Evolutionary conservation across 2,329 filamentous ascomycete genomes (phyloP), one percentile per base, ranked within the genome.

Genomic region (Cryphonectria naterciae): DNA sequence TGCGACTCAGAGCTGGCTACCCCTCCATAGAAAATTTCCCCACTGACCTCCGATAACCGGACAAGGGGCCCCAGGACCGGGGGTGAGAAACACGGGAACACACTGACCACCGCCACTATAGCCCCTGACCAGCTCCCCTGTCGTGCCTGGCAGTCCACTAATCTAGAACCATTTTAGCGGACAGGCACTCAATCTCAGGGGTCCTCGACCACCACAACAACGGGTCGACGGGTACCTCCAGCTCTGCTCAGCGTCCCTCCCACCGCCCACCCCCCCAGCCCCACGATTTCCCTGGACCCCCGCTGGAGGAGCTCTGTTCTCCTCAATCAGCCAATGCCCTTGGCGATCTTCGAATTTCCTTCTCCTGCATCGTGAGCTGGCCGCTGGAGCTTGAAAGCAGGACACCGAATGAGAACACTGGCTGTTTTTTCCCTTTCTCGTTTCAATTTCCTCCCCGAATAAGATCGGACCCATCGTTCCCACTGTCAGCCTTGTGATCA

Each of bases 221-320:
- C 41, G 4, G 15, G 15, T 6, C 41, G 5, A 39, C 37, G 37
- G 37, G 46, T 49, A 49, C 7, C 43, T 49, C 7, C 19, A 2
- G 17, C 17, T 7, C 28, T 19, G 43, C 17, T 46, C 43, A 46
- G 17, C 5, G 43, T 49, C 43, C 43, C 43, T 49, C 19, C 43
- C 19, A 49, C 8, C 22, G 22, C 65, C 11, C 32, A 35, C n/a
- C 52, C 43, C 54, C 69, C 72, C 71, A 73, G 71, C 71, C 72
- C 70, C 72, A 68, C 61, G 35, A 72, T 72, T 73, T 73, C 72
- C 62, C 62, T 54, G 35, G 35, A 65, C 63, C 63, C 63, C 63
- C 35, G 63, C 70, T 68, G 46, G 25, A 35, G 39, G 49, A 65
- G 41, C 49, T 41, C 58, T 52, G 56, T 65, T 43, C 65, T n/a